These are phyloP conservation scores for Solanum lycopersicoides DNA, from an alignment of 257 asterid genomes.

Conservation along the genomic window DNA sequence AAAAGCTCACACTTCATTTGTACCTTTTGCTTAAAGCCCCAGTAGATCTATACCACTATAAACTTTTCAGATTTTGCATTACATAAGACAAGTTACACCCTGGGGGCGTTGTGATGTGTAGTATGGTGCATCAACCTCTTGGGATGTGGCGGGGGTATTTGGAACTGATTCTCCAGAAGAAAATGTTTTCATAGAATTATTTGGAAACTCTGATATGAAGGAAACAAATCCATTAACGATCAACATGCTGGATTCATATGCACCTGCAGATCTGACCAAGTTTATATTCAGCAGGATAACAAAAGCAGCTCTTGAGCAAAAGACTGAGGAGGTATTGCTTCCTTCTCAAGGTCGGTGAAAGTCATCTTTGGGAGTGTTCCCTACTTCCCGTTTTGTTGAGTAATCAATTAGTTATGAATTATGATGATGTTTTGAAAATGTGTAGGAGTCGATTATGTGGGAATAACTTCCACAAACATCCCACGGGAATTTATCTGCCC, in stretches of 20 bases:
- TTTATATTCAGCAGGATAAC: conserved; percentile 12
- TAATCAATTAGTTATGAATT: background rate
- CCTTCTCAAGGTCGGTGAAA: conserved; percentile 30
- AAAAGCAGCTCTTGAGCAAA: conserved; percentile 18
- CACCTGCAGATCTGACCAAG: conserved; percentile 10
- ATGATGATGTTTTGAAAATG: background rate
- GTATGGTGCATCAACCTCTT: conserved; percentile 8
- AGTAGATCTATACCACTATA: background rate
- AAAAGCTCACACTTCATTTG: too few species aligned
- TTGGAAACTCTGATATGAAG: background rate
- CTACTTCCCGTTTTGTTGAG: background rate
- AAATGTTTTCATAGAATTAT: background rate
- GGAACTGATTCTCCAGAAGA: conserved; percentile 14
- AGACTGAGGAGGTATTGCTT: conserved; percentile 17
- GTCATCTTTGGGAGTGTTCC: background rate
- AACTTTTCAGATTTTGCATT: background rate
- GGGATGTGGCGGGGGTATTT: conserved; percentile 13
- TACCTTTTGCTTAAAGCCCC: background rate
- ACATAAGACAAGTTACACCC: background rate
- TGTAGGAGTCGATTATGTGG: background rate
- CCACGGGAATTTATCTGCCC: conserved; percentile 65
- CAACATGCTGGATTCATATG: background rate
- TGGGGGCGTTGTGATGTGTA: background rate
- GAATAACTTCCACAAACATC: conserved; percentile 17
- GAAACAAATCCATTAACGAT: conserved; percentile 1